These are phyloP conservation scores for Wallacemonas collosoma DNA, from an alignment of 208 protist species.

Conservation along the genomic window DNA sequence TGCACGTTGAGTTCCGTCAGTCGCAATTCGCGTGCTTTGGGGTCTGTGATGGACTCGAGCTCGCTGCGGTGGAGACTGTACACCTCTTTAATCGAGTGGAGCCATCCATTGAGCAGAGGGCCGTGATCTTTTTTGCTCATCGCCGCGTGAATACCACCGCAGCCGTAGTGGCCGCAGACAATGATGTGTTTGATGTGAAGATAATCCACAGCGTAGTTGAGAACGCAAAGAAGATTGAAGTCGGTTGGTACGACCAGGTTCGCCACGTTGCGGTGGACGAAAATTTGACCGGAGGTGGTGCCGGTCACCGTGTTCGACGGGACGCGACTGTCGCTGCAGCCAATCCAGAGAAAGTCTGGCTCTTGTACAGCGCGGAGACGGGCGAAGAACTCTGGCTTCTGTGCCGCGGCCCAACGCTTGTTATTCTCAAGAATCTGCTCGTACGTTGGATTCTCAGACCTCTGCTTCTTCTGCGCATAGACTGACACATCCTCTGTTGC, in stretches of 20 bases:
- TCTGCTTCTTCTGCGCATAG: constrained; percentile 5
- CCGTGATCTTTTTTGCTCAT: constrained; percentile 21
- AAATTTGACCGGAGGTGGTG: constrained; percentile 74
- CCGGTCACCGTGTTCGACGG: constrained; percentile 66
- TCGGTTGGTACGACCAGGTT: constrained; percentile 83
- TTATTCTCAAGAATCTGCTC: constrained; percentile 68
- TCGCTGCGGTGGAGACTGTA: constrained; percentile 28
- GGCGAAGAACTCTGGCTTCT: constrained; percentile 74
- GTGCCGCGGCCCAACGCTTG: constrained; percentile 49
- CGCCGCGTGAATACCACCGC: constrained; percentile 81
- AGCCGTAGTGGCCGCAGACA: constrained; percentile 87
- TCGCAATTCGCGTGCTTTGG: constrained; percentile 14
- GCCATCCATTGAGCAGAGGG: constrained; percentile 43
- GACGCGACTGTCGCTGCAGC: constrained; percentile 79
- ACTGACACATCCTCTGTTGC: neutral
- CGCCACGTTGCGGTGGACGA: constrained; percentile 92
- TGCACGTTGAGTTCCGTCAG: constrained; percentile 52
- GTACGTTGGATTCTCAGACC: constrained; percentile 11
- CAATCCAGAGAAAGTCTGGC: constrained; percentile 89
- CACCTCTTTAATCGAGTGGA: constrained; percentile 35
- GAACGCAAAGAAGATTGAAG: constrained; percentile 76
- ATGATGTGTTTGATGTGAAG: constrained; percentile 87
- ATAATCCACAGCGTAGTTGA: constrained; percentile 89
- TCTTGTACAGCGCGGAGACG: constrained; percentile 46
- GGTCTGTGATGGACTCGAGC: constrained; percentile 16